Evolutionary conservation across 495 filamentous ascomycete species (phyloP).

Genomic region (Echria macrotheca): DNA sequence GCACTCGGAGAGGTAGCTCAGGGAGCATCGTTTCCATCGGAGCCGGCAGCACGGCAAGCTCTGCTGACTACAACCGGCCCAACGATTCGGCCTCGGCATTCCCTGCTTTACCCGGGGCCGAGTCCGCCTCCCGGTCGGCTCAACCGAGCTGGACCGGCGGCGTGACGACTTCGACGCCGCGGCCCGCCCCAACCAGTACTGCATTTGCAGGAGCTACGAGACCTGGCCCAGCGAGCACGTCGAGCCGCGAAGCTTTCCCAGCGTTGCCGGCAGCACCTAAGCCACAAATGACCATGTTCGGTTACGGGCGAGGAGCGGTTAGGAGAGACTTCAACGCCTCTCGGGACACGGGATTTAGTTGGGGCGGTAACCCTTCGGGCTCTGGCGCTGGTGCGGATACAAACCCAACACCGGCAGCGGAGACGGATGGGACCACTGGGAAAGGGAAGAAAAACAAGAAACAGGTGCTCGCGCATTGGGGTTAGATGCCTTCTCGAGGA

Average conservation of each 20-base stretch:
- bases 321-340: constrained; percentile 54
- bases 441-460: constrained; percentile 73
- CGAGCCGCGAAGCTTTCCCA: constrained; percentile 63
- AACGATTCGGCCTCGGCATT: constrained; percentile 29
- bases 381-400: background rate
- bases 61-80: background rate
- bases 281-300: constrained; percentile 73
- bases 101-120: constrained; percentile 33
- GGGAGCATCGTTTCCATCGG: constrained; percentile 22
- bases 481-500: constrained; percentile 19
- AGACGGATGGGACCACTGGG: constrained; percentile 27
- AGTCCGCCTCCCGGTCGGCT: constrained; percentile 42
- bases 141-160: constrained; percentile 28
- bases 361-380: constrained; percentile 24
- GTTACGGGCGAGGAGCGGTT: constrained; percentile 64
- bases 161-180: constrained; percentile 9
- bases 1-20: constrained; percentile 32
- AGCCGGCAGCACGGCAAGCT: constrained; percentile 20
- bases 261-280: constrained; percentile 74
- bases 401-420: constrained; percentile 12
- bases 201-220: too few relatives aligned
- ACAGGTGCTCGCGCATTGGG: constrained; percentile 63
- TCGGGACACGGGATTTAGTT: constrained; percentile 36
- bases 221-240: background rate
- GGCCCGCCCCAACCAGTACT: too few relatives aligned